phyloP scores from a whole-genome alignment of 2,329 filamentous ascomycete genomes.

The Colletotrichum sp. region DNA sequence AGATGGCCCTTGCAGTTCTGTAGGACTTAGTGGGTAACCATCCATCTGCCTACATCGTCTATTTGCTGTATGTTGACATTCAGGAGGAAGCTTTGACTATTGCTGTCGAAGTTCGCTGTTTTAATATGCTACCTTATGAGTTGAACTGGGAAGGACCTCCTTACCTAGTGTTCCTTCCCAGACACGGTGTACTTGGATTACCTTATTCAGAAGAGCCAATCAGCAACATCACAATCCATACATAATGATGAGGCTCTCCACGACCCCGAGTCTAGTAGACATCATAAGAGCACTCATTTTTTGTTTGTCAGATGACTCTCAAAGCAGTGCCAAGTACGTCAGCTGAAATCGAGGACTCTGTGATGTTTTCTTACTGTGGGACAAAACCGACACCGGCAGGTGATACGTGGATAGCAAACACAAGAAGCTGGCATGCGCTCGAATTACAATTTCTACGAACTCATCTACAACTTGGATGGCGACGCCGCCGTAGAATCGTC shows the following conservation, averaged over 20 bases:
- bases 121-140: neutral
- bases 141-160: neutral
- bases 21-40: neutral
- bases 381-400: neutral
- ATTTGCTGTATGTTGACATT: neutral
- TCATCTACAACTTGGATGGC: slow-evolving; percentile 44
- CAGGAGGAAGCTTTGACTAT: neutral
- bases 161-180: neutral
- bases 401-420: neutral
- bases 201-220: neutral
- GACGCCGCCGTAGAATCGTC: slow-evolving; percentile 39
- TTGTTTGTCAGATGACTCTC: neutral
- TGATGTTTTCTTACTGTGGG: neutral
- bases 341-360: neutral
- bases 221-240: neutral
- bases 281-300: neutral
- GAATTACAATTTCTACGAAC: neutral
- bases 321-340: neutral
- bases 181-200: neutral
- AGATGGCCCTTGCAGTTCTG: neutral
- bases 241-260: neutral
- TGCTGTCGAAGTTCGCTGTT: neutral
- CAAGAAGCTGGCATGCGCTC: neutral
- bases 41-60: neutral
- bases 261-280: neutral